These are phyloP conservation scores for Yamadazyma diospyri DNA, from an alignment of 1,139 yeast species.

Conservation along the genomic window DNA sequence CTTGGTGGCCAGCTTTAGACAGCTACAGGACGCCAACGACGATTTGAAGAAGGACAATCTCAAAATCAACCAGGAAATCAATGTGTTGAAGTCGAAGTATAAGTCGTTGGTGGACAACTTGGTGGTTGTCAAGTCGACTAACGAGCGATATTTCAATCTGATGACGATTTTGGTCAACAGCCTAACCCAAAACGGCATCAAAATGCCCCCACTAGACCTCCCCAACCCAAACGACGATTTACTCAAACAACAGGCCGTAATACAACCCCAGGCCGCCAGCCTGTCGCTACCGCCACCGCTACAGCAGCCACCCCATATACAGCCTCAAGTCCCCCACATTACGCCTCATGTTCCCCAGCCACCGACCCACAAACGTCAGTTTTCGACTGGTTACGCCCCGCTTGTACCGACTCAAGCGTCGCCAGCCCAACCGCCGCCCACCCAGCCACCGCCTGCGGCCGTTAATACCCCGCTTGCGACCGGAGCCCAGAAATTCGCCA, in stretches of 20 bases:
- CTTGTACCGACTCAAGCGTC: neutral
- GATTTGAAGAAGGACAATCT: constrained; percentile 39
- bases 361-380: constrained; percentile 1
- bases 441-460: constrained; percentile 4
- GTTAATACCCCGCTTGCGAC: constrained; percentile 2
- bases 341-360: neutral
- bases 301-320: constrained; percentile 2
- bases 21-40: constrained; percentile 44
- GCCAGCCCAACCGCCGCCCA: constrained; percentile 1
- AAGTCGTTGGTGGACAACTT: constrained; percentile 62
- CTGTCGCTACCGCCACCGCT: no score
- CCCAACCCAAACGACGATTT: constrained; percentile 34
- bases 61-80: constrained; percentile 40
- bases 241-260: neutral
- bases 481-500: neutral
- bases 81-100: constrained; percentile 51
- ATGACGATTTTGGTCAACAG: constrained; percentile 47
- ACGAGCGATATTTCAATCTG: constrained; percentile 54
- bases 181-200: constrained; percentile 56
- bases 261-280: no score
- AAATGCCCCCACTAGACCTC: constrained; percentile 60
- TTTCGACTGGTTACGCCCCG: neutral
- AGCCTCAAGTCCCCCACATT: neutral
- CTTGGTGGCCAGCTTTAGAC: constrained; percentile 10
- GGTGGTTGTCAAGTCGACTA: constrained; percentile 50